Evolutionary conservation across 305 asterid species (phyloP), one percentile per base, ranked within the genome.

Genomic region (Solanum hybrid): DNA sequence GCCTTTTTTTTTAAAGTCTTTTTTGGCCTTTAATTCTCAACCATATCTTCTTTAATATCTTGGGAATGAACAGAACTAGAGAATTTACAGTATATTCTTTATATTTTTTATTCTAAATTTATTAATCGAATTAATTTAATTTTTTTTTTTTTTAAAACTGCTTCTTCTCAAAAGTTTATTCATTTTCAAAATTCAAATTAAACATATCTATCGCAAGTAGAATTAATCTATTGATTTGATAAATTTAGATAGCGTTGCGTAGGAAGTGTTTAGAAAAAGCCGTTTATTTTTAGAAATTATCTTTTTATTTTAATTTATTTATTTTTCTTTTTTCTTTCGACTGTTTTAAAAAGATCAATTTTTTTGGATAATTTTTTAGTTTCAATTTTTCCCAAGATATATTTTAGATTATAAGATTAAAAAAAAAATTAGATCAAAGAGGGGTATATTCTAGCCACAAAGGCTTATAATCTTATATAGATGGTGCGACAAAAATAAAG

Each of bases 21-120:
- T 82, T 86, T 90, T 88, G 91, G 88, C 85, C 32, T 92, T 89
- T 36, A 60, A 46, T 89, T 88, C 87, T 85, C 90, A 77, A 90
- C 91, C 90, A 79, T 86, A 86, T 86, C 71, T 35, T 84, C 5
- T 75, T 72, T 5, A 36, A 24, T 13, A 20, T 72, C 64, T 72
- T 87, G 71, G 89, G 81, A 87, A 87, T 87, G 78, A 38, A 75
- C 71, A 12, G 72, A 13, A 6, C 75, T 5, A 77, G 87, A 76
- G 91, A 89, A 91, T 88, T 85, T 51, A 51, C 66, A 51, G 66
- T 16, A 51, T 51, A 16, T 51, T 51, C 1, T 51, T 51, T 51
- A 16, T 40, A 2, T 51, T 5, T 5, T 16, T 4, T 32, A 0
- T 32, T 32, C 3, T 51, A 16, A 51, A 16, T 51, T 51, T 9